Evolutionary conservation across 768 basidiomycete genomes (phyloP).

Genomic region (Boletellus ananas): DNA sequence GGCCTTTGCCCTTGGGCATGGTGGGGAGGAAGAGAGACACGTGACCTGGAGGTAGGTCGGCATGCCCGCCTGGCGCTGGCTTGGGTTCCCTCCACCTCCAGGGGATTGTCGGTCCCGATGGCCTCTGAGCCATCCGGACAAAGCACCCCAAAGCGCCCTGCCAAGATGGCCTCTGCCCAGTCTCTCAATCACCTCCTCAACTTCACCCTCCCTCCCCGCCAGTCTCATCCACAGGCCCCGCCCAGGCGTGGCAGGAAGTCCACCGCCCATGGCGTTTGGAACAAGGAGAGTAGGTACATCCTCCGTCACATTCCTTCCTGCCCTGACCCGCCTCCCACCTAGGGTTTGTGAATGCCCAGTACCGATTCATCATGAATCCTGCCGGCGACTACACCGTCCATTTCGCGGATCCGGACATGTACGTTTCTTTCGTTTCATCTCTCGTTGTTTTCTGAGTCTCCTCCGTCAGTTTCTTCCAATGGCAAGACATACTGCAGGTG

Average conservation of each 20-base stretch:
- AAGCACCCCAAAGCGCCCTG: constrained; percentile 51
- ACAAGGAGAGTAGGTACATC: constrained; percentile 82
- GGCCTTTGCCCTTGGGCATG: constrained; percentile 83
- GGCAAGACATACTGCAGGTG: constrained; percentile 94
- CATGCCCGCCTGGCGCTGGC: constrained; percentile 10
- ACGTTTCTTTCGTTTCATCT: constrained; percentile 30
- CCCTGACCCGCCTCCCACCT: constrained; percentile 14
- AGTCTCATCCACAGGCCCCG: constrained; percentile 53
- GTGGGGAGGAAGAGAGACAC: constrained; percentile 11
- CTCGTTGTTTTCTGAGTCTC: background rate
- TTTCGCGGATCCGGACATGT: constrained; percentile 98
- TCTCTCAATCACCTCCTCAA: constrained; percentile 84
- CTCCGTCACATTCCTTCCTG: constrained; percentile 13
- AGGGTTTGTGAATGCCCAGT: constrained; percentile 97
- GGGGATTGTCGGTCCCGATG: constrained; percentile 28
- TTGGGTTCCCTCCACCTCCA: constrained; percentile 34
- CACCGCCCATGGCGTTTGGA: constrained; percentile 67
- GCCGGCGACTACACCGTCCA: constrained; percentile 90
- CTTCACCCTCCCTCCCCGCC: constrained; percentile 88
- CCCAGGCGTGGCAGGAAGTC: constrained; percentile 77
- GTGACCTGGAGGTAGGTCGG: constrained; percentile 27
- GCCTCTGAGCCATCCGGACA: constrained; percentile 21
- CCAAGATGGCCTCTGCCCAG: constrained; percentile 68
- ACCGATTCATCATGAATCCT: constrained; percentile 94
- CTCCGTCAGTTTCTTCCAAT: constrained; percentile 80